Percentiles rank a stretch among this genome's conserved stretches.
Evolutionary conservation across 371 early-diverging fungal species (phyloP).

Genomic region (Rhizopus stolonifer): DNA sequence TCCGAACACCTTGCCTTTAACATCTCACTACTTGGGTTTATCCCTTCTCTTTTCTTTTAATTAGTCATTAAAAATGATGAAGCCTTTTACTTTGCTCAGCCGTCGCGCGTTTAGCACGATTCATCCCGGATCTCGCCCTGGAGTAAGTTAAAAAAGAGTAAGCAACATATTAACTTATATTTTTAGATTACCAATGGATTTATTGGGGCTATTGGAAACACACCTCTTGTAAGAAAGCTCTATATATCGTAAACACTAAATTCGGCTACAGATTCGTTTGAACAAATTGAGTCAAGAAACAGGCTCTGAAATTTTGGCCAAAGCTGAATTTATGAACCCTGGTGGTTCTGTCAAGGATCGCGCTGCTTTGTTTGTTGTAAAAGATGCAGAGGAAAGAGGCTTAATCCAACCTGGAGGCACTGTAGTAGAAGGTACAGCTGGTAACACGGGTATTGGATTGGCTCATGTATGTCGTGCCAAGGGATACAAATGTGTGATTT

Average conservation of each 20-base stretch:
- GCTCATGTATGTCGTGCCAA: conserved; percentile 94
- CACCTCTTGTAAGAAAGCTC: conserved; percentile 74
- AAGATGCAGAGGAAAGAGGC: conserved; percentile 90
- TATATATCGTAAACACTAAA: neutral
- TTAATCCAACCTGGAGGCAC: conserved; percentile 89
- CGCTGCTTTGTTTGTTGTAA: conserved; percentile 89
- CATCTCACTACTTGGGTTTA: neutral
- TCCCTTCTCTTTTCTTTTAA: conserved; percentile 8
- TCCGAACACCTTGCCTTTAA: conserved; percentile 11
- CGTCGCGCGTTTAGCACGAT: conserved; percentile 48
- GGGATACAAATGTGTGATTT: conserved; percentile 95
- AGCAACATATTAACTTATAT: neutral
- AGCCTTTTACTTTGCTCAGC: conserved; percentile 29
- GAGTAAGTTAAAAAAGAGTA: conserved; percentile 21
- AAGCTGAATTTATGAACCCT: conserved; percentile 98
- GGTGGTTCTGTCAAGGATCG: conserved; percentile 97
- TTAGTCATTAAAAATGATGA: conserved; percentile 24
- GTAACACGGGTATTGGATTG: conserved; percentile 96
- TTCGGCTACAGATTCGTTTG: conserved; percentile 62
- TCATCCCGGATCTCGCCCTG: conserved; percentile 46
- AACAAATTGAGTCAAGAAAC: conserved; percentile 77
- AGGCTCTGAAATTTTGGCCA: conserved; percentile 86
- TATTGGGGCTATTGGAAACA: conserved; percentile 92
- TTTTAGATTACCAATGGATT: conserved; percentile 70
- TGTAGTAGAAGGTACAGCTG: conserved; percentile 94